Evolutionary conservation across 495 filamentous ascomycete genomes (phyloP), one percentile per base, ranked within the genome.

Genomic region (Parachaetomium inaequale): DNA sequence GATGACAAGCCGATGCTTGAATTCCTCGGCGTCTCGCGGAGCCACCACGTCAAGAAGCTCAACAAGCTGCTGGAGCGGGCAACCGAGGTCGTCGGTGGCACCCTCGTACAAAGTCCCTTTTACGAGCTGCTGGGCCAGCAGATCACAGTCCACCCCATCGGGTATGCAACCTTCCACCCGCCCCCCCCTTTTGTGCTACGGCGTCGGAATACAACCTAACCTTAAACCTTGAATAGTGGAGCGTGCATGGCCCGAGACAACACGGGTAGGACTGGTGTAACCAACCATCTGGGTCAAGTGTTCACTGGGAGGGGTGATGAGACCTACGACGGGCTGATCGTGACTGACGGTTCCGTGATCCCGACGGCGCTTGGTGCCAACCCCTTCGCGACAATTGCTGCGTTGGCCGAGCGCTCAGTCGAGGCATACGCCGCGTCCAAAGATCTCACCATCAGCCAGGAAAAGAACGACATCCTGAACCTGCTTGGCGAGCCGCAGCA

Each of bases 361-460:
- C 86, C 87, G 1, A 83, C 82, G 36, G 78, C 84, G n/a, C 72
- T 89, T 14, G 85, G 85, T 31, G 84, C 84, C 14, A 89, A 89
- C 65, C 85, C 85, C n/a, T 82, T 88, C 59, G 87, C 85, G 17
- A 90, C 86, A 3, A 88, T 89, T 40, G 80, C 86, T 0, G 85
- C 87, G 21, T 76, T 90, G 26, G 84, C 87, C 0, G 86, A 88
- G 71, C 78, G 87, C 32, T 82, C 81, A 0, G 76, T 88, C 11
- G 80, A 82, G 54, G 70, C 73, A 3, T 78, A 84, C 49, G 73
- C 76, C 7, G 61, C 68, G 59, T 69, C 74, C 38, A 58, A 75
- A 14, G 65, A 68, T 2, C 75, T 84, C 31, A 61, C 57, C 21
- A 82, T 88, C 58, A 79, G 82, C 69, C 68, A 78, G 1, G 79